Percentiles rank a stretch among this genome's conserved stretches.
These are phyloP conservation scores for Penicillium verrucosum DNA, from an alignment of 2,329 filamentous ascomycete genomes.

Conservation along the genomic window DNA sequence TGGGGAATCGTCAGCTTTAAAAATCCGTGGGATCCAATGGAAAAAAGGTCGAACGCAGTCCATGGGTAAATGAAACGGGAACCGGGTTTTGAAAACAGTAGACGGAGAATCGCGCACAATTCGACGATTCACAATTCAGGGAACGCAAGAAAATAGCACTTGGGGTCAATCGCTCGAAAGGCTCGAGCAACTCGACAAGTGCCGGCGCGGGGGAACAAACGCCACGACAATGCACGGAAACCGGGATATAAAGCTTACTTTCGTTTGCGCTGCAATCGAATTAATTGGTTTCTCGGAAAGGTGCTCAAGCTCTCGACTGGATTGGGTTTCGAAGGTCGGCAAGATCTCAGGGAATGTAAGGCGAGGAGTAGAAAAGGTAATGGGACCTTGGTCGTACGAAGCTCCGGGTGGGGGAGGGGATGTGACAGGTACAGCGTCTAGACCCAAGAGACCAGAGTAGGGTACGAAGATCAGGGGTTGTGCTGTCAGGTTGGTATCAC, in stretches of 20 bases:
- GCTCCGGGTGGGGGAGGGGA: background rate
- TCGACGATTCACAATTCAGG: background rate
- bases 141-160: background rate
- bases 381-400: background rate
- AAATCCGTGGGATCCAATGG: slow-evolving; percentile 1
- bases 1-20: slow-evolving; percentile 11
- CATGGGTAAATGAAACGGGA: slow-evolving; percentile 5
- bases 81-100: background rate
- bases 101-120: background rate
- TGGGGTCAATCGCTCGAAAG: background rate
- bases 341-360: background rate
- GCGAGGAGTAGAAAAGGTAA: background rate
- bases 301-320: background rate
- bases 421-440: slow-evolving; percentile 5
- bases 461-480: background rate
- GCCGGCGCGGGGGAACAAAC: background rate
- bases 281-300: slow-evolving; percentile 3
- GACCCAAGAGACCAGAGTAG: background rate
- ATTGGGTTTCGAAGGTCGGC: background rate
- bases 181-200: background rate
- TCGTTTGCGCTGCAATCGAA: slow-evolving; percentile 12
- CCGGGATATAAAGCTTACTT: slow-evolving; percentile 15
- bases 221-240: background rate
- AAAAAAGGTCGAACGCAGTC: slow-evolving; percentile 5
- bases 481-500: background rate